Evolutionary conservation across 2,329 filamentous ascomycete species (phyloP).

Genomic region (Ascochyta pisi): DNA sequence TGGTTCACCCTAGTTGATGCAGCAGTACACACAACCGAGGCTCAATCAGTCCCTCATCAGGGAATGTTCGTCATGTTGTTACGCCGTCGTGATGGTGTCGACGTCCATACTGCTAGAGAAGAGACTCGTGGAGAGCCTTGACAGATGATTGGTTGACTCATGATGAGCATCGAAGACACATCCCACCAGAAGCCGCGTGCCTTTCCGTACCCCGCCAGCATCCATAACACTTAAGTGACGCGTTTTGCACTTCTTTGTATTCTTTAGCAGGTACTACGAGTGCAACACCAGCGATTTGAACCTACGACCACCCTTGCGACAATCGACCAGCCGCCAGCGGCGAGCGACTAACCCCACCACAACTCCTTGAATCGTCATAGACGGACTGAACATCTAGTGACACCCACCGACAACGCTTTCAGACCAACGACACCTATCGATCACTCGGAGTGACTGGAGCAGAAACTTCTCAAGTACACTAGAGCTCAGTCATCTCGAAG

Average conservation of each 20-base stretch:
- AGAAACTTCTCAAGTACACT: neutral
- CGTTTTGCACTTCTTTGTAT: constrained; percentile 3
- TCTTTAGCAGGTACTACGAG: neutral
- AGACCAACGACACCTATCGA: neutral
- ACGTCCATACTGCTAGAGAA: constrained; percentile 26
- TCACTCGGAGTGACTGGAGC: neutral
- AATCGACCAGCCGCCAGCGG: constrained; percentile 14
- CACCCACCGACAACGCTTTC: constrained; percentile 19
- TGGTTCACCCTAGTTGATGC: neutral
- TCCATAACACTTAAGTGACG: constrained; percentile 19
- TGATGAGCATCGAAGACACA: constrained; percentile 21
- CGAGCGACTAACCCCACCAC: constrained; percentile 31
- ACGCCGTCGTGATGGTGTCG: constrained; percentile 28
- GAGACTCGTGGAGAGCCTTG: constrained; percentile 35
- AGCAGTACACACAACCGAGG: constrained; percentile 14
- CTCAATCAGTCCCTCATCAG: constrained; percentile 7
- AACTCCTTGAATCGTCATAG: constrained; percentile 39
- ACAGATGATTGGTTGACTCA: constrained; percentile 33
- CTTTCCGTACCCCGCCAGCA: constrained; percentile 17
- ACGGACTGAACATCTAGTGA: constrained; percentile 13
- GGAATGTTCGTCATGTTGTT: constrained; percentile 16
- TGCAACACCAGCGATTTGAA: neutral
- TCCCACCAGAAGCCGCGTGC: constrained; percentile 30
- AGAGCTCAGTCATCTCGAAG: constrained; percentile 1
- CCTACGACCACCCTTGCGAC: constrained; percentile 12